Evolutionary conservation across 176 grass and related monocot genomes (phyloP), one percentile per base, ranked within the genome.

Genomic region (Ampelocalamus luodianensis): DNA sequence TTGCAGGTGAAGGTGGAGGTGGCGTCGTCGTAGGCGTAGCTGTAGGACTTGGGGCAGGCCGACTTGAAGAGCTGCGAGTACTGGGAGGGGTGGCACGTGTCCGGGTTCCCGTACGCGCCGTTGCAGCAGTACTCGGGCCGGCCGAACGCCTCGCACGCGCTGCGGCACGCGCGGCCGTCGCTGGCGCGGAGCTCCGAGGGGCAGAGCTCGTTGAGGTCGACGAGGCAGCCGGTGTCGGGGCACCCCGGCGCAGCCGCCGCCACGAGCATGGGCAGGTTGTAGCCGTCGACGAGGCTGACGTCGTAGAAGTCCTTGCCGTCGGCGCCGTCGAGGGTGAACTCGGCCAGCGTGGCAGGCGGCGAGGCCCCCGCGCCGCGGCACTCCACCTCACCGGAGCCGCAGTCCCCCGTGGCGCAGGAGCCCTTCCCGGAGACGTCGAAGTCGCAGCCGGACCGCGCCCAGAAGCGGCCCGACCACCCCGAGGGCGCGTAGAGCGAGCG

Each of bases 31-130:
- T 94, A 99, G 32, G 96, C 96, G 49, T 99, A 99, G 83, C 96
- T 99, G 65, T 99, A 99, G 17, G 93, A 91, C 27, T 83, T 87
- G 0, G 96, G 96, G 83, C 96, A 99, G 3, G 96, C 96, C 1
- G 86, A 75, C 86, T 99, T 99, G 88, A 99, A 99, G 85, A 99
- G 58, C 93, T 99, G 77, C 14, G 96, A 96, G 90, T 99, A 99
- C 65, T 85, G 85, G 0, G 96, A 99, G 1, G 96, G 96, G 37
- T 74, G 93, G 81, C 96, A 99, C 6, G 92, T 98, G 68, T 90
- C 50, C 0, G 95, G 95, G 63, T 72, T 98, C 0, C 91, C 91
- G 29, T 72, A 95, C 14, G 90, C 91, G 58, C 95, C 95, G 45
- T 92, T 98, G 87, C 95, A 98, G 85, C 95, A 97, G 87, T 86